These are phyloP conservation scores for Phalaenopsis aphrodite DNA, from an alignment of 106 monocot species.

Conservation along the genomic window DNA sequence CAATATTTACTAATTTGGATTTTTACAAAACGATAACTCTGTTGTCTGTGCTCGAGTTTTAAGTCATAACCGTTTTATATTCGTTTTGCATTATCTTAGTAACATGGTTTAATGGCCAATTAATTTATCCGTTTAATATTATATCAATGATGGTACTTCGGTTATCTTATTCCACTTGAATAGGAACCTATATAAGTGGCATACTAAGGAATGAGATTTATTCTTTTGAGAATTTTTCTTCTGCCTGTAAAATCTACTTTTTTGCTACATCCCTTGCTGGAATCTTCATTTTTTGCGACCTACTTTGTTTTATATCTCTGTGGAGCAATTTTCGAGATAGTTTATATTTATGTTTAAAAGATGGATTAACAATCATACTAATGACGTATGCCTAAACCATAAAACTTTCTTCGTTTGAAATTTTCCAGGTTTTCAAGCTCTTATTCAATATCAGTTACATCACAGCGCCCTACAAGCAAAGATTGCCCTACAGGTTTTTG, in stretches of 20 bases:
- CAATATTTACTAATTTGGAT: neutral
- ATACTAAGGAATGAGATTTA: neutral
- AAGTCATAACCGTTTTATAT: neutral
- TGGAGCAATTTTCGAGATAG: neutral
- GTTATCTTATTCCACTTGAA: neutral
- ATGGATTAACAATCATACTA: neutral
- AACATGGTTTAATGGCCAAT: neutral
- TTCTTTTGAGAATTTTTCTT: neutral
- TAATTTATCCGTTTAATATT: neutral
- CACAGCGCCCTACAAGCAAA: slow-evolving; percentile 74
- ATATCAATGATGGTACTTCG: neutral
- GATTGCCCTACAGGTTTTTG: slow-evolving; percentile 60
- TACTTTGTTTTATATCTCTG: neutral
- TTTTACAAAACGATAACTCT: neutral
- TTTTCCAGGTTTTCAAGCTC: no score
- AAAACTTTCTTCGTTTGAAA: neutral
- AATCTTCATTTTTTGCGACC: neutral
- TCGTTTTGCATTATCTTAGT: neutral
- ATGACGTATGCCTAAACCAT: neutral
- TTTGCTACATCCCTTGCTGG: neutral
- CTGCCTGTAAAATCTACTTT: neutral
- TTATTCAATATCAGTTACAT: slow-evolving; percentile 65
- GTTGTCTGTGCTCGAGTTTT: neutral
- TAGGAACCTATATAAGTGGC: neutral
- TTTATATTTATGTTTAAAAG: neutral